Base-by-base conservation (phyloP, 495 filamentous ascomycete species). In the Talaromyces stipitatus region DNA sequence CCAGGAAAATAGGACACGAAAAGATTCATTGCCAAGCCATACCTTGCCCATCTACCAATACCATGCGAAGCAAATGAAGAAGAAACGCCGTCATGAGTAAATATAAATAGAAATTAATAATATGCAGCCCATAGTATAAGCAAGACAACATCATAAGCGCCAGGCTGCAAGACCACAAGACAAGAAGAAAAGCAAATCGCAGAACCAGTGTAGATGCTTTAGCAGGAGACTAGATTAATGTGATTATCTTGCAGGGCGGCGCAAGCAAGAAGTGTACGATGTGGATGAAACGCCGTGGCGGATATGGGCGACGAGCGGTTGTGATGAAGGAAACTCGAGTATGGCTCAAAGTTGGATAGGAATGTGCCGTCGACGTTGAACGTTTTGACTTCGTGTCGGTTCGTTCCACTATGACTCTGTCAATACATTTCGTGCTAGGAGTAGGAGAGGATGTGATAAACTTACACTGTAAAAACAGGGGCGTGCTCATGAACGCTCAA, bases 401-500 rank as follows among this genome's bases (percentile, higher is more conserved):
- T 89, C 11, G 91, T 91, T 59, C 92, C 95, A 58, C 91, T 96
- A 24, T n/a, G 29, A 47, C 30, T 28, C 23, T 23, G 38, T 50
- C 55, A 55, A n/a, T 32, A 38, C n/a, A 8, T 32, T 38, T 41
- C n/a, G 16, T 9, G 36, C 3, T 4, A 8, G 3, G 0, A 32
- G 3, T 9, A 29, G 28, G 28, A 20, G 11, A 41, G 16, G n/a
- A n/a, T n/a, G n/a, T n/a, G n/a, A n/a, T n/a, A n/a, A 26, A 84
- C 88, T 73, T 89, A 96, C 91, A 92, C 85, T 64, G 90, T 90
- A 77, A 97, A 95, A 6, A 99, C 92, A 27, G 94, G 94, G 46
- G 95, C 84, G 72, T 97, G 95, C 69, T 99, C 94, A 71, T 99
- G 94, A 23, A 94, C 90, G 66, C 89, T 92, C 58, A 96, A 79